Evolutionary conservation across 805 yeast species (phyloP).

Genomic region (Scheffersomyces amazonensis): DNA sequence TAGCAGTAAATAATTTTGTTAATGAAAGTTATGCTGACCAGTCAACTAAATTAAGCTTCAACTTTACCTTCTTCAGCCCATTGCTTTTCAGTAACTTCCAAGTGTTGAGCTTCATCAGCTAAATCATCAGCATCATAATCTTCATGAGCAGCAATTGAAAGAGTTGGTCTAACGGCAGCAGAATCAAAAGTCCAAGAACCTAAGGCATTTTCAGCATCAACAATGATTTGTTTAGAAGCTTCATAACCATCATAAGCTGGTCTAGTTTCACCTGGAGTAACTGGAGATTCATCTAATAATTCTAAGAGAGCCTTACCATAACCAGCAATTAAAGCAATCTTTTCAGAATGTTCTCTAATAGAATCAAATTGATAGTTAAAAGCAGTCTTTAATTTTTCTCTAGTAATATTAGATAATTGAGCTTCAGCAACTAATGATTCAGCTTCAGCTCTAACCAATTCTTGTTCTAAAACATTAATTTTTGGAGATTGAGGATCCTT

Average conservation of each 20-base stretch:
- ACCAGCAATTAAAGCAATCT: conserved; percentile 95
- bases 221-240: conserved; percentile 95
- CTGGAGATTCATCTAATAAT: conserved; percentile 93
- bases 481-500: conserved; percentile 98
- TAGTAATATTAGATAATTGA: conserved; percentile 94
- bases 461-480: conserved; percentile 94
- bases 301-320: conserved; percentile 97
- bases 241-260: conserved; percentile 98
- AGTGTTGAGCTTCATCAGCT: conserved; percentile 41
- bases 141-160: conserved; percentile 71
- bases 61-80: conserved; percentile 31
- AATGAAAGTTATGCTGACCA: too few relatives aligned
- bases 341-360: conserved; percentile 91
- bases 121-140: conserved; percentile 39
- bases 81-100: conserved; percentile 56
- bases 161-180: conserved; percentile 92
- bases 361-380: conserved; percentile 97
- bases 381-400: conserved; percentile 97
- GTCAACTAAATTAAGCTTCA: conserved; percentile 14
- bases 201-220: conserved; percentile 93
- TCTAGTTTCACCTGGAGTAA: conserved; percentile 98
- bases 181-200: conserved; percentile 96
- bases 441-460: conserved; percentile 98
- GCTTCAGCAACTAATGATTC: conserved; percentile 99
- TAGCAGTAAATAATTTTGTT: not conserved